Conservation (phyloP, 805 yeast genomes). For the Saturnispora dispora region DNA sequence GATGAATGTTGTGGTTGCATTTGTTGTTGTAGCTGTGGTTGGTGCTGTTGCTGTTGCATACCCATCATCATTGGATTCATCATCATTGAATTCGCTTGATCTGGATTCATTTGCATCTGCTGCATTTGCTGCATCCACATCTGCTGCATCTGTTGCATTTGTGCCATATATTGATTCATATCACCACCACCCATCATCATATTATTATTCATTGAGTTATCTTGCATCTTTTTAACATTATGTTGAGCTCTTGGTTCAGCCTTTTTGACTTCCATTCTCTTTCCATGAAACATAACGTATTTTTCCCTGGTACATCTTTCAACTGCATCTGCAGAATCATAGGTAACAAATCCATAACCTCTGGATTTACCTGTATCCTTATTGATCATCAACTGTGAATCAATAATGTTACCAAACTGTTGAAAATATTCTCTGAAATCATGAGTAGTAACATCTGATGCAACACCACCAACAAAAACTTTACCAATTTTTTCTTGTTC, state of each 20-base stretch:
- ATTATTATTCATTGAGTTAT: conserved; percentile 10
- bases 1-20: conserved; percentile 5
- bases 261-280: conserved; percentile 73
- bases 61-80: conserved; percentile 11
- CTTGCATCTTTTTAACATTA: conserved; percentile 12
- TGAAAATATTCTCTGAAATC: conserved; percentile 83
- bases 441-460: conserved; percentile 84
- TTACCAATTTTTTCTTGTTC: conserved; percentile 96
- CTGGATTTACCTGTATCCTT: conserved; percentile 95
- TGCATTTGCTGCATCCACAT: conserved; percentile 28
- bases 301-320: conserved; percentile 78
- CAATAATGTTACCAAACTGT: conserved; percentile 84
- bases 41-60: conserved; percentile 11
- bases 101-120: conserved; percentile 20
- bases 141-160: conserved; percentile 46
- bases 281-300: conserved; percentile 77
- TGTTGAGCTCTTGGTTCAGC: conserved; percentile 78
- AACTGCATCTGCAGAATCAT: conserved; percentile 89
- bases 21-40: conserved; percentile 5
- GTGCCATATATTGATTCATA: conserved; percentile 50
- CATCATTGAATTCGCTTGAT: conserved; percentile 17
- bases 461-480: conserved; percentile 95
- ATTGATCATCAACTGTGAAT: conserved; percentile 94
- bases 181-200: conserved; percentile 28
- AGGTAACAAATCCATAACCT: conserved; percentile 95